Conservation (phyloP, 2,329 filamentous ascomycete species). For the Neodidymelliopsis sp. region DNA sequence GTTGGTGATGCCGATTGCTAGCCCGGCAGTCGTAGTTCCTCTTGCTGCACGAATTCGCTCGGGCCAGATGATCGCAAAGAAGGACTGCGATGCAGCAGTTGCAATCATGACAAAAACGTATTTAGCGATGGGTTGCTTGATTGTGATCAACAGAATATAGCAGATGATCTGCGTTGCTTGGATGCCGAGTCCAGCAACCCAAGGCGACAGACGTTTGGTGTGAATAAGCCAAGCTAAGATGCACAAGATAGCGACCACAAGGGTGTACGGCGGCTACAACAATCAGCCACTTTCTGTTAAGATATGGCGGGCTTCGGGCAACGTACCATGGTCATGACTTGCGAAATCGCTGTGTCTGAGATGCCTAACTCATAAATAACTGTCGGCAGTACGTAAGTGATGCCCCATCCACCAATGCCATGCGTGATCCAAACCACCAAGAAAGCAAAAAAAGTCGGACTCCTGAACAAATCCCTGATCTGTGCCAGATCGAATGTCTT, state of each 20-base stretch:
- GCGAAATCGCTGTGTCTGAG: slow-evolving; percentile 28
- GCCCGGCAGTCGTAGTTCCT: slow-evolving; percentile 50
- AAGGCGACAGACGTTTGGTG: slow-evolving; percentile 28
- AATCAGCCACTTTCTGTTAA: slow-evolving; percentile 1
- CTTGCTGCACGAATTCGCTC: slow-evolving; percentile 51
- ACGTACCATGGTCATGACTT: slow-evolving; percentile 38
- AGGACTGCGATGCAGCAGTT: slow-evolving; percentile 49
- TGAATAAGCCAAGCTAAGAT: slow-evolving; percentile 30
- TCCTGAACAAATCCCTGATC: slow-evolving; percentile 24
- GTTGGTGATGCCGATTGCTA: slow-evolving; percentile 51
- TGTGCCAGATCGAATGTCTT: slow-evolving; percentile 35
- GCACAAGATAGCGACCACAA: slow-evolving; percentile 32
- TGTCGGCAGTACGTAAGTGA: slow-evolving; percentile 32
- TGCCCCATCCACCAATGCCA: slow-evolving; percentile 34
- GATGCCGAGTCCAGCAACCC: slow-evolving; percentile 31
- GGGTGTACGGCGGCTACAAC: slow-evolving; percentile 27
- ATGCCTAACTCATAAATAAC: slow-evolving; percentile 33
- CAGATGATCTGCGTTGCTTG: slow-evolving; percentile 49
- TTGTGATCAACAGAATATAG: slow-evolving; percentile 51
- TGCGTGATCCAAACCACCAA: slow-evolving; percentile 37
- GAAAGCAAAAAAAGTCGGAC: slow-evolving; percentile 30
- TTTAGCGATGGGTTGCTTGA: slow-evolving; percentile 46
- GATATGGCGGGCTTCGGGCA: not conserved
- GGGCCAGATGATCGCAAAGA: slow-evolving; percentile 53
- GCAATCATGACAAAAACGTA: slow-evolving; percentile 53